phyloP scores from a whole-genome alignment of 768 basidiomycete species.

The Amanita muscaria region DNA sequence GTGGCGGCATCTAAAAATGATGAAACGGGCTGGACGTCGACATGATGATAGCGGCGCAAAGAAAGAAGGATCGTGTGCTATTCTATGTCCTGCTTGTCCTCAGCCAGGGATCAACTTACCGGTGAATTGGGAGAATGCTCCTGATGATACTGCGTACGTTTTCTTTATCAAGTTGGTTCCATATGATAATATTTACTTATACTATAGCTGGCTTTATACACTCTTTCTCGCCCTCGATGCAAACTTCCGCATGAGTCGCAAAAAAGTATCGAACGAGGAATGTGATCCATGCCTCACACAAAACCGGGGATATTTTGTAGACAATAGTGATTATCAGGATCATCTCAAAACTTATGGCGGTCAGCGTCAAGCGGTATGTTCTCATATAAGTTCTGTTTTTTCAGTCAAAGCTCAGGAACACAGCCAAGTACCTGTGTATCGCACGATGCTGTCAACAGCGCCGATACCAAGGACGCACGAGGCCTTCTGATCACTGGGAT shows the following conservation, averaged over 20 bases:
- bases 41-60: slow-evolving; percentile 6
- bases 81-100: slow-evolving; percentile 8
- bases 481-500: slow-evolving; percentile 9
- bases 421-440: slow-evolving; percentile 4
- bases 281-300: slow-evolving; percentile 13
- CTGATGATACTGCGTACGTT: neutral
- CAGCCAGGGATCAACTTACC: slow-evolving; percentile 2
- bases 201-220: slow-evolving; percentile 11
- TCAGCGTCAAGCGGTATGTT: too few relatives aligned
- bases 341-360: slow-evolving; percentile 5
- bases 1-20: neutral
- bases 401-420: too few relatives aligned
- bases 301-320: slow-evolving; percentile 17
- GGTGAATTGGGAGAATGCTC: neutral
- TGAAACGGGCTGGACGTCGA: slow-evolving; percentile 3
- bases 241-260: slow-evolving; percentile 13
- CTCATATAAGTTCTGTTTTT: too few relatives aligned
- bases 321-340: slow-evolving; percentile 5
- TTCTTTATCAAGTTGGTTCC: too few relatives aligned
- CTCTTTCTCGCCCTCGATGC: slow-evolving; percentile 14
- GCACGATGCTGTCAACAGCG: slow-evolving; percentile 7
- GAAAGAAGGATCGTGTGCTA: neutral
- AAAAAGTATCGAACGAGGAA: slow-evolving; percentile 11
- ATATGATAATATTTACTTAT: neutral
- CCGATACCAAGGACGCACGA: slow-evolving; percentile 6